Evolutionary conservation across 2,329 filamentous ascomycete genomes (phyloP).

Genomic region (Emergomyces pasteurianus): DNA sequence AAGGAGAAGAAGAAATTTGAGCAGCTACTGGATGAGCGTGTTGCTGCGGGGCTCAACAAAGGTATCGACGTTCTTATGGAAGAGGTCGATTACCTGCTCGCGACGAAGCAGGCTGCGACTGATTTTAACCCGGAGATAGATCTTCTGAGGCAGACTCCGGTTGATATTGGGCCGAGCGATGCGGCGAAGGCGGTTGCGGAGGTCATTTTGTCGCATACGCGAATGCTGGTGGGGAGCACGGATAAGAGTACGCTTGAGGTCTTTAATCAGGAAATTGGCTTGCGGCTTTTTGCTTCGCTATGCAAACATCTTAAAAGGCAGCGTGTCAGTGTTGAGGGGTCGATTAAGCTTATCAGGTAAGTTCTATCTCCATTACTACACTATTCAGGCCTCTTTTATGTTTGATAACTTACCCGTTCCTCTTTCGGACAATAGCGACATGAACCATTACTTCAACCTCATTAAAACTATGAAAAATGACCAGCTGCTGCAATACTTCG

Average conservation of each 20-base stretch:
- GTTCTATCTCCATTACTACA: constrained; percentile 2
- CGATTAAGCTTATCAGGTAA: constrained; percentile 73
- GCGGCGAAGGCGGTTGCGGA: constrained; percentile 73
- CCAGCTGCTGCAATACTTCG: constrained; percentile 80
- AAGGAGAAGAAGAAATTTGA: constrained; percentile 98
- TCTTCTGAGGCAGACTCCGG: constrained; percentile 23
- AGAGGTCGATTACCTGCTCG: constrained; percentile 90
- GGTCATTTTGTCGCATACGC: constrained; percentile 76
- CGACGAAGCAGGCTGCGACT: constrained; percentile 69
- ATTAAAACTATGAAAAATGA: constrained; percentile 69
- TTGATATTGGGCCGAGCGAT: constrained; percentile 53
- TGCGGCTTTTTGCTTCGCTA: constrained; percentile 78
- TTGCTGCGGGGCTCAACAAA: constrained; percentile 90
- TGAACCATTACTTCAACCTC: constrained; percentile 86
- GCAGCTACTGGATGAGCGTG: constrained; percentile 94
- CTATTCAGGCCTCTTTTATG: too few relatives aligned
- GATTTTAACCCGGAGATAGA: constrained; percentile 69
- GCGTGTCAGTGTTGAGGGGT: constrained; percentile 77
- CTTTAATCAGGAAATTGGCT: constrained; percentile 93
- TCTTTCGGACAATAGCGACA: constrained; percentile 50
- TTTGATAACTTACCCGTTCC: neutral
- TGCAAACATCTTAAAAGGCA: constrained; percentile 98
- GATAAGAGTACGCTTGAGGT: constrained; percentile 98
- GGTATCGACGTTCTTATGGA: constrained; percentile 98
- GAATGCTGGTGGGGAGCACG: constrained; percentile 85